Evolutionary conservation across 2,329 filamentous ascomycete genomes (phyloP), one percentile per base, ranked within the genome.

Genomic region (Stemphylium beticola): DNA sequence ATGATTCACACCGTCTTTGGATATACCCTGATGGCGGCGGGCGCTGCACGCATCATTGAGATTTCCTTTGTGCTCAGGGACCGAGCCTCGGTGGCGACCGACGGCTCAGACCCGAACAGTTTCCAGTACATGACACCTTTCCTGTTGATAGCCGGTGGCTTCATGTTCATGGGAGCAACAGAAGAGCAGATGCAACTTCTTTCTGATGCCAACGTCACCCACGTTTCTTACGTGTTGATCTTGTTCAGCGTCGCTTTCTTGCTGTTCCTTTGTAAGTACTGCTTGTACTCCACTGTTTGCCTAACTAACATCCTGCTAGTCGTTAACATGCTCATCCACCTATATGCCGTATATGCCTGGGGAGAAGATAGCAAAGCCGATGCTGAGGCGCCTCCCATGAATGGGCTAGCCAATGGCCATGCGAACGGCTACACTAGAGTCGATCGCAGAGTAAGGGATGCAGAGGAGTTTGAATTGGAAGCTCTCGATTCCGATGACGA

Each of bases 131-230:
- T 91, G 40, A 83, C 88, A 22, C 83, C 86, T 47, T 91, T 89
- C 68, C 83, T 98, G 36, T 84, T 99, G 24, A 96, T 91, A 69
- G 92, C 93, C 5, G 90, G 93, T 3, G 95, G 95, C 1, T 96
- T 98, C 78, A 83, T 99, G 36, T 99, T 99, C 79, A 96, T 98
- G 92, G 90, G 92, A 29, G 93, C 95, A 14, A 98, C 92, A 0
- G 95, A 98, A 74, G 93, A 99, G 78, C 95, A 98, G 77, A 96
- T 98, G 91, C 70, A 81, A 18, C 80, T 97, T 1, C 81, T 98
- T 4, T 83, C 85, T 36, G 80, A 85, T 34, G 89, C 90, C 0
- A 83, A 87, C 55, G 87, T 98, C 67, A 92, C 92, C 22, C 92
- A 96, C 69, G 91, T 98, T 37, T 89, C 93, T 4, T 99, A 98